Evolutionary conservation across 2,329 filamentous ascomycete species (phyloP).

Genomic region (Chrysosporium keratinophilum): DNA sequence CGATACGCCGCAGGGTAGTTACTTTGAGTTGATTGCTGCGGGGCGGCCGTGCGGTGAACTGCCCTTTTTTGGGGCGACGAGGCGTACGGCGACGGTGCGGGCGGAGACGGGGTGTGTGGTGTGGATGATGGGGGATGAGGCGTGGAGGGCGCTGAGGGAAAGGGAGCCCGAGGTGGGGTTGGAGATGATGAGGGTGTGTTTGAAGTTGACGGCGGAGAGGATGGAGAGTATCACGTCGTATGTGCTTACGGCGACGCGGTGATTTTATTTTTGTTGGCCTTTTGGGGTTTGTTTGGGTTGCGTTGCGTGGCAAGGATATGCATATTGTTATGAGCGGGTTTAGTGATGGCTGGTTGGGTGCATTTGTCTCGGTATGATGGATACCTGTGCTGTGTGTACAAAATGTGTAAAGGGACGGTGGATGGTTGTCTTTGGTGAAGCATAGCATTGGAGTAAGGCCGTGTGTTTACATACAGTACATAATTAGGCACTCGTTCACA

Average conservation of each 20-base stretch:
- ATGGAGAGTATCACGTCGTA: slow-evolving; percentile 62
- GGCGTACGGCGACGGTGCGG: slow-evolving; percentile 72
- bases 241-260: slow-evolving; percentile 21
- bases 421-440: too few species aligned
- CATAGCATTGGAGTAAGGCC: too few species aligned
- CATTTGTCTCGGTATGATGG: background rate
- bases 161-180: slow-evolving; percentile 66
- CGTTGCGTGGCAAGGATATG: background rate
- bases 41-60: slow-evolving; percentile 93
- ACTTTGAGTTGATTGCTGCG: slow-evolving; percentile 84
- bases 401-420: too few species aligned
- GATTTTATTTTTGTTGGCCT: background rate
- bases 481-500: too few species aligned
- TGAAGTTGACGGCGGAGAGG: slow-evolving; percentile 89
- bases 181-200: slow-evolving; percentile 73
- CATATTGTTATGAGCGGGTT: too few species aligned
- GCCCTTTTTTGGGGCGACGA: slow-evolving; percentile 88
- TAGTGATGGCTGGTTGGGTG: background rate
- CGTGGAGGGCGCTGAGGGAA: slow-evolving; percentile 63
- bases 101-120: slow-evolving; percentile 72
- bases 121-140: slow-evolving; percentile 65
- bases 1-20: slow-evolving; percentile 74
- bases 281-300: background rate
- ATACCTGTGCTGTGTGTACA: too few species aligned
- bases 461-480: too few species aligned